Base-by-base conservation (phyloP, 495 filamentous ascomycete species). In the Extremus antarcticus region DNA sequence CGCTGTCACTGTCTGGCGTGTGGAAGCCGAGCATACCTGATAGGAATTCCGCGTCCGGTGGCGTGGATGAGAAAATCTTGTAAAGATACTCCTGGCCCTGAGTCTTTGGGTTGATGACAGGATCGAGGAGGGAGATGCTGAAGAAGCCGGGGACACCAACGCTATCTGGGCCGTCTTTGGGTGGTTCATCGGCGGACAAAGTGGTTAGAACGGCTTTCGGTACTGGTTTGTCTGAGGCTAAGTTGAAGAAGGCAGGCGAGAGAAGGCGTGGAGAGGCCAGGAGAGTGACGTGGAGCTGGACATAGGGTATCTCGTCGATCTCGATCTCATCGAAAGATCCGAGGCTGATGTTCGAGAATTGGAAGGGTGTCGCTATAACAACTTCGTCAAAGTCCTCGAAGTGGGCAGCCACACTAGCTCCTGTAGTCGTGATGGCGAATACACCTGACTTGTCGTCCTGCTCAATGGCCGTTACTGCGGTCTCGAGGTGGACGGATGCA, bases 21-120 rank as follows among this genome's bases (percentile, higher is more conserved):
- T 50, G 25, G 2, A 59, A 19, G 13, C 74, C 78, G 2, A 83
- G 68, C 72, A 71, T 61, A 9, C 70, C 60, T 11, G 76, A 72
- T 32, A 95, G 63, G 63, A 90, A 90, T 2, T 75, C 66, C 0
- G 79, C 67, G 0, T 81, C 82, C 11, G 88, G 73, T 3, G 73
- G 74, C 38, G 79, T 69, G 0, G 90, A 87, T 0, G 89, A 94
- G 76, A 97, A 98, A 55, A 97, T 86, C 69, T 98, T 98, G 74
- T 97, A 98, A 25, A 95, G 77, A 61, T 87, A 90, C 65, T 98
- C 91, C 17, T 61, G 55, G 17, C 70, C 59, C n/a, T 56, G 57
- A 0, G 76, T 73, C 25, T 68, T 63, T 0, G 83, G 77, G 51
- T 84, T 86, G 25, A 69, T 64, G 8, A 84, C 74, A n/a, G 73